phyloP scores from a whole-genome alignment of 805 yeast species.

The Myxozyma nipponensis region DNA sequence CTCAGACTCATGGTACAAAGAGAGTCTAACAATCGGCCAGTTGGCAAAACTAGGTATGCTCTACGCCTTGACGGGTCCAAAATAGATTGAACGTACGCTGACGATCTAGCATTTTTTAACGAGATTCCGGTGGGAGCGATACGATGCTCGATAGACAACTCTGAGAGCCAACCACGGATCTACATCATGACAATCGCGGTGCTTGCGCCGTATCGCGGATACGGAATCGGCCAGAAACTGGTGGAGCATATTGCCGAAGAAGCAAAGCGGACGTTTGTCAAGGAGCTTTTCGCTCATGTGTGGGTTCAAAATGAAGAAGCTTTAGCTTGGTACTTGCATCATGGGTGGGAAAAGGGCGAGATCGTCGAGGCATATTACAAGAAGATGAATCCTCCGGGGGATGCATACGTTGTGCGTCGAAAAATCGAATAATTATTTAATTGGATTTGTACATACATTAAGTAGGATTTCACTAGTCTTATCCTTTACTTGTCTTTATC shows the following conservation, averaged over 20 bases:
- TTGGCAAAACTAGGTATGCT: slow-evolving; percentile 47
- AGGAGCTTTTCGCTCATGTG: slow-evolving; percentile 52
- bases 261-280: slow-evolving; percentile 53
- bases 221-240: slow-evolving; percentile 60
- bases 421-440: slow-evolving; percentile 8
- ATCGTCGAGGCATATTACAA: slow-evolving; percentile 47
- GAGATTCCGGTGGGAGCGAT: slow-evolving; percentile 81
- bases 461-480: no score
- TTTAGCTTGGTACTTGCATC: slow-evolving; percentile 49
- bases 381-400: slow-evolving; percentile 43
- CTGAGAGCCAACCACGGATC: slow-evolving; percentile 40
- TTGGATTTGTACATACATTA: not conserved
- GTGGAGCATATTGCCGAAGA: slow-evolving; percentile 54
- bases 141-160: slow-evolving; percentile 45
- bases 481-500: no score
- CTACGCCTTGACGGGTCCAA: not conserved
- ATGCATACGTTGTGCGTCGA: slow-evolving; percentile 41
- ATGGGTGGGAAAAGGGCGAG: slow-evolving; percentile 46
- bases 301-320: slow-evolving; percentile 45
- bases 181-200: slow-evolving; percentile 69
- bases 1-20: slow-evolving; percentile 50
- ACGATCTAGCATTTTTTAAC: slow-evolving; percentile 50
- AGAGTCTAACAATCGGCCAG: slow-evolving; percentile 47
- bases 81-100: not conserved
- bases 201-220: slow-evolving; percentile 55